Base-by-base conservation (phyloP, 2,329 filamentous ascomycete species). In the Phyllosticta capitalensis region DNA sequence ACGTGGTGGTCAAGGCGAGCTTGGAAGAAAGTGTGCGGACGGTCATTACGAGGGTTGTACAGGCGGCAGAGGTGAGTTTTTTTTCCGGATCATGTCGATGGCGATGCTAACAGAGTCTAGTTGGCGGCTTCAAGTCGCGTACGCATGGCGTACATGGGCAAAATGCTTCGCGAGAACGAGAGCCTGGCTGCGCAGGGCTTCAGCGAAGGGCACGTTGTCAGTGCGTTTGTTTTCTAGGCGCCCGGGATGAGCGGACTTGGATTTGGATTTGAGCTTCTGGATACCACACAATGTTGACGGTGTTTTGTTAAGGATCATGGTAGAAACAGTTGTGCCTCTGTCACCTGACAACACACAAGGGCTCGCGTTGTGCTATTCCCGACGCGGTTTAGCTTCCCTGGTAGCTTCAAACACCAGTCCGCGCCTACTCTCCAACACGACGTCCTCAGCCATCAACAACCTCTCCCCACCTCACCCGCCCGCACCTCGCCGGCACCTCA, bases 71-170 rank as follows among this genome's bases (percentile, higher is more conserved):
- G 65, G 87, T 90, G 76, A 72, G 83, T 69, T n/a, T 6, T n/a
- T 45, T 17, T 45, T 19, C 14, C 12, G 33, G 33, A 26, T 26
- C 22, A 51, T 33, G 50, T 28, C 22, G 57, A 56, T 24, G 19
- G 4, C 12, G 28, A 22, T 30, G 54, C 63, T 67, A 20, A 65
- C 56, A 26, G 28, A n/a, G 33, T 22, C 64, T 65, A 88, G 87
- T 75, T 92, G 30, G 72, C 80, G 1, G 69, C 77, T 7, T 76
- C 76, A 52, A 83, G 83, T 62, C 81, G 79, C 54, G 77, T 96
- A 55, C 83, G 84, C 58, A 81, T 96, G 61, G 86, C 84, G 20
- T 95, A 95, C 71, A 81, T 94, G 72, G 92, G 92, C 65, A 90
- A 85, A 69, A 83, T 92, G 55, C 80, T 96, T 52, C 84, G 85